Percentiles rank a stretch among this genome's conserved stretches.
phyloP scores from a whole-genome alignment of 257 asterid species.

The Cinchona pubescens region DNA sequence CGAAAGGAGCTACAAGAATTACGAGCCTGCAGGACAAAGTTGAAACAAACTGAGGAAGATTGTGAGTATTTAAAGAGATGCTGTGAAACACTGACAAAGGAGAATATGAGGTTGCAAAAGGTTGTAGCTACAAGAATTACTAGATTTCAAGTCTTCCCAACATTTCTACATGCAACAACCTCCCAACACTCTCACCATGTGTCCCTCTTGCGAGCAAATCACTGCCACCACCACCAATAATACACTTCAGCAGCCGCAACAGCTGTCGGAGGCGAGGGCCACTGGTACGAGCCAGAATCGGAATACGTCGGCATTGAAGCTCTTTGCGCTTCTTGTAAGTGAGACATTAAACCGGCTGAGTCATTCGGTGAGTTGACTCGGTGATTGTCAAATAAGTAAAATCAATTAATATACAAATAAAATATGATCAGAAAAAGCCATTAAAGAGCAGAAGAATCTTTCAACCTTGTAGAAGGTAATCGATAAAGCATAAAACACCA shows the following conservation, averaged over 20 bases:
- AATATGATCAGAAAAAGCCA: too few relatives aligned
- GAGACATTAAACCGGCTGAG: too few relatives aligned
- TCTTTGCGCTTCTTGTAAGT: too few relatives aligned
- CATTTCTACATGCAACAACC: conserved; percentile 91
- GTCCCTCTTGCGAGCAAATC: conserved; percentile 87
- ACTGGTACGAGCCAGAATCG: too few relatives aligned
- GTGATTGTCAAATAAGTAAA: too few relatives aligned
- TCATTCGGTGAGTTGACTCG: too few relatives aligned
- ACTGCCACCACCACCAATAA: conserved; percentile 33
- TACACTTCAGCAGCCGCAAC: background rate
- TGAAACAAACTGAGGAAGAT: conserved; percentile 96
- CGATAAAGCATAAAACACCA: too few relatives aligned
- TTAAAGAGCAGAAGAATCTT: too few relatives aligned
- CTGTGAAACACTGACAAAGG: conserved; percentile 81
- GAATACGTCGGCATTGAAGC: too few relatives aligned
- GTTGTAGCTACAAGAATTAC: conserved; percentile 82
- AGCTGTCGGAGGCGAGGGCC: background rate
- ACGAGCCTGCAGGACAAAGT: conserved; percentile 59
- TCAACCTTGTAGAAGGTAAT: too few relatives aligned
- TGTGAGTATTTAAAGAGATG: conserved; percentile 89
- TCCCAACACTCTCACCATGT: conserved; percentile 86
- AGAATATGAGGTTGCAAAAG: conserved; percentile 71
- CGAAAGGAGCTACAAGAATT: conserved; percentile 71
- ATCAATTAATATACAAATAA: too few relatives aligned
- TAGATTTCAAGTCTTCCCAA: conserved; percentile 72